Base-by-base conservation (phyloP, 306 rosid genomes). In the Styphnolobium japonicum region DNA sequence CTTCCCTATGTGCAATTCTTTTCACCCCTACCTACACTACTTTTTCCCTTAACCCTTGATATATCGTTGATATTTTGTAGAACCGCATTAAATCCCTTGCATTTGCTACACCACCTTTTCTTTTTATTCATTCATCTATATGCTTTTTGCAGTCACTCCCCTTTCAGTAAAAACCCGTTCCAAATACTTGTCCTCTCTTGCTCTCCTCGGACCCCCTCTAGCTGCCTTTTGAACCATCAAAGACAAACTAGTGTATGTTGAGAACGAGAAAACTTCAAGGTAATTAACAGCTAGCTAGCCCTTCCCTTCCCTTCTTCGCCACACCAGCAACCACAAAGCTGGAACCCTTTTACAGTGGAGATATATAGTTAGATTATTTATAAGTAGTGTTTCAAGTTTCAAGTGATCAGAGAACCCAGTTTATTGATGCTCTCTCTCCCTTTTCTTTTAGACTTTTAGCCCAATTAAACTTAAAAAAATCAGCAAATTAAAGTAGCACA, bases 121-220 rank as follows among this genome's bases (percentile, higher is more conserved):
- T 67, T 73, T 69, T 31, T 25, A 68, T 70, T 79, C 39, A 70
- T 76, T 81, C 76, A 52, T 64, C 29, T 33, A 53, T 36, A 60
- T 45, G 64, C 86, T 73, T 85, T 80, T 80, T 86, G 85, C 85
- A 73, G 78, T 79, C 80, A 77, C 68, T 58, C 78, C 61, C 63
- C 69, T 79, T 75, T 69, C 81, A 52, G 75, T 49, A 77, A 86
- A 79, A 75, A 46, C 78, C 64, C 80, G 27, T 73, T 29, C 60
- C 81, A 52, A 79, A 71, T 75, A 65, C 33, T 10, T 18, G 12
- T 52, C 55, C 67, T 62, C 60, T 58, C 61, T 71, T 51, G 39
- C 67, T 48, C 67, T 51, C 72, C 9, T 65, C 0, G 61, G 79
- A 63, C 64, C 78, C 29, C 62, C 51, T 43, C 58, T 76, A 62